Base-by-base conservation (phyloP, 768 basidiomycete genomes). In the Mycena rosella region DNA sequence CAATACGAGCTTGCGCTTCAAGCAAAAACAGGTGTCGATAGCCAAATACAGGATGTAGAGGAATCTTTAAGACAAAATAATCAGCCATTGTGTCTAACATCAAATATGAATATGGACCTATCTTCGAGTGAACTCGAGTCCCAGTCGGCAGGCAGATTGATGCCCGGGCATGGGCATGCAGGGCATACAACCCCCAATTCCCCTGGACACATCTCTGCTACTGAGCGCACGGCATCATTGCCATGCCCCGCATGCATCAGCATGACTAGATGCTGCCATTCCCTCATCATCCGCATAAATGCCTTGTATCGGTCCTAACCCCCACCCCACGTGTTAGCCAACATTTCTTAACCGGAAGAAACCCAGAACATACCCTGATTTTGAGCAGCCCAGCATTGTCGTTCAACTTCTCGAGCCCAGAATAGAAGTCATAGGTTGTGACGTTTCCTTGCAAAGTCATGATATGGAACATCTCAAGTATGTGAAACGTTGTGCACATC, bases 261-360 rank as follows among this genome's bases (percentile, higher is more conserved):
- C 71, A 73, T 68, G 49, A 73, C 67, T 6, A 79, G 32, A 54
- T 78, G 74, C 0, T 72, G 61, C 48, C 69, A 81, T 36, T 74
- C 44, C 0, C 64, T 62, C 11, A 72, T 29, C 3, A 65, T 57
- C 6, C 54, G 30, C 10, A 69, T 36, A 32, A 73, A 67, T 0
- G 54, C 26, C 5, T 63, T 67, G 44, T 68, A 71, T 0, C 70
- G 63, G 47, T 69, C 47, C 44, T 45, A 45, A 27, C 51, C 34
- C 7, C 8, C 34, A 36, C 8, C 34, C 15, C 34, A 7, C 7
- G 34, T 36, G n/a, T n/a, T n/a, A n/a, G n/a, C n/a, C 34, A 15
- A 7, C 34, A 7, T 8, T 36, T n/a, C n/a, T 8, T 36, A 36
- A 36, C 34, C 34, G 15, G 34, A 36, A 36, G 8, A 36, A 36